These are phyloP conservation scores for Zea luxurians DNA, from an alignment of 176 grass and related monocot species.

Conservation along the genomic window DNA sequence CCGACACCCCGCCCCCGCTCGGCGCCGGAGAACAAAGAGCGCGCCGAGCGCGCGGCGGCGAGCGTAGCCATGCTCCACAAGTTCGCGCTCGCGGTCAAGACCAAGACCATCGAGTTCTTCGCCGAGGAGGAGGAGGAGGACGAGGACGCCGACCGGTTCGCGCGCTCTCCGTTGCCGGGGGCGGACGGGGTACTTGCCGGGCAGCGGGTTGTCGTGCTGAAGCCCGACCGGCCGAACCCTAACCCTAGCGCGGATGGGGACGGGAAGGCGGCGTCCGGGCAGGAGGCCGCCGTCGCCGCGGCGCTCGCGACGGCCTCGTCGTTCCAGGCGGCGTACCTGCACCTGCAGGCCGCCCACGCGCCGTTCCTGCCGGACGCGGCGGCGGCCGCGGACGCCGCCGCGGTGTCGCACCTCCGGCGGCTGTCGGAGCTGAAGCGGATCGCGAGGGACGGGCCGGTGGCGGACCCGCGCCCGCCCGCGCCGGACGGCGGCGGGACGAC, in stretches of 20 bases:
- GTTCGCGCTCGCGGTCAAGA: conserved; percentile 92
- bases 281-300: conserved; percentile 50
- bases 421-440: conserved; percentile 74
- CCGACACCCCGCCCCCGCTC: background rate
- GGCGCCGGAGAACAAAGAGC: conserved; percentile 18
- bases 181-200: conserved; percentile 65
- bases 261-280: conserved; percentile 24
- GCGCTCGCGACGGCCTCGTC: conserved; percentile 74
- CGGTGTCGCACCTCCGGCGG: conserved; percentile 87
- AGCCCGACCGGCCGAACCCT: conserved; percentile 71
- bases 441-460: background rate
- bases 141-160: conserved; percentile 52
- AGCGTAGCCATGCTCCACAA: conserved; percentile 83
- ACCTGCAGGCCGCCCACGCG: conserved; percentile 77
- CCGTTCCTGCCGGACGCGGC: conserved; percentile 70
- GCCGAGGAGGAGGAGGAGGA: conserved; percentile 67
- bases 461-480: background rate
- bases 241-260: conserved; percentile 38
- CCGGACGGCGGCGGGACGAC: background rate
- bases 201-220: conserved; percentile 88
- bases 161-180: conserved; percentile 4
- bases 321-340: conserved; percentile 83
- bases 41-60: conserved; percentile 13
- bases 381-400: conserved; percentile 63
- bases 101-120: conserved; percentile 99